Base-by-base conservation (phyloP, 805 yeast genomes). In the Metschnikowia colocasiae region DNA sequence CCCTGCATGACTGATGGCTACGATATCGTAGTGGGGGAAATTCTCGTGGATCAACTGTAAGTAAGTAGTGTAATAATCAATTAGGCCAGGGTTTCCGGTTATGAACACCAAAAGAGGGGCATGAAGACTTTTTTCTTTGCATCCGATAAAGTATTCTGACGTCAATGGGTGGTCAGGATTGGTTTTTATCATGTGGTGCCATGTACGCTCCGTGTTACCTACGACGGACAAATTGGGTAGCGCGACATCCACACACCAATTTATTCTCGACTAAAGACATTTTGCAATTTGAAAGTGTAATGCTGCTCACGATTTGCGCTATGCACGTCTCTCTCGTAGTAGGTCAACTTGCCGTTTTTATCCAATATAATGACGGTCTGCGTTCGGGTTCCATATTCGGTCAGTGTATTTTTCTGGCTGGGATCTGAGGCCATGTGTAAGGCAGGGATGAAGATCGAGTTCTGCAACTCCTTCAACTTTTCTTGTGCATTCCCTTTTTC, bases 361-460 rank as follows among this genome's bases (percentile, higher is more conserved):
- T 79, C 80, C 8, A 86, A 73, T 19, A 87, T 56, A 3, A 89
- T 73, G 1, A 89, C 77, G 0, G 95, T 88, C 62, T 90, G 96
- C 0, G 96, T 87, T 46, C 97, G 68, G 0, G 97, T 90, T 0
- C 97, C 97, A 60, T 89, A 91, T 57, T 72, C 81, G 19, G 70
- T 63, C 42, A 19, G 19, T 8, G 42, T n/a, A 6, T 39, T 49
- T 4, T 30, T 19, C 20, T 40, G n/a, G 22, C 23, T 25, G 25
- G 16, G 16, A 9, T 29, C 46, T 15, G 29, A 9, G 4, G 40
- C 45, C 26, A 46, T 40, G 7, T 63, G 61, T 34, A 86, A 58
- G 0, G 89, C 88, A 2, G 96, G 96, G 8, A 90, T 77, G 58
- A 82, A 88, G 4, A 90, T 80, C 3, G 87, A 78, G 26, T 76